These are phyloP conservation scores for Chlorophyllum brunneum DNA, from an alignment of 768 basidiomycete species.

Conservation along the genomic window DNA sequence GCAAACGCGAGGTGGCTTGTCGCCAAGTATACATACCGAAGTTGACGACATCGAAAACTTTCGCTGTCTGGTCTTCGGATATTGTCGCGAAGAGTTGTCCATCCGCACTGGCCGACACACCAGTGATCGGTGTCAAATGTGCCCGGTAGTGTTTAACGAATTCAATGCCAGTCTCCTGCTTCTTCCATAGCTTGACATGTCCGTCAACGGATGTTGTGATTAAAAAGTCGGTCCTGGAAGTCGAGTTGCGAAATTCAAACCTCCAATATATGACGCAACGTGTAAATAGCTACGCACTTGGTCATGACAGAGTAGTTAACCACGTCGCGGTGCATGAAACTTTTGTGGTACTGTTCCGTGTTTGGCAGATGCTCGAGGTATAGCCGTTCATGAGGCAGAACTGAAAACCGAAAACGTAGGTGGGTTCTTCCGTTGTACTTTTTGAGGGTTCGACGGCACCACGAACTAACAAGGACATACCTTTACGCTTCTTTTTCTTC, in stretches of 20 bases:
- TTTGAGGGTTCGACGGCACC: conserved; percentile 25
- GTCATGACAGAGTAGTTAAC: conserved; percentile 89
- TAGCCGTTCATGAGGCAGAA: conserved; percentile 88
- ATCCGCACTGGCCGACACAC: conserved; percentile 85
- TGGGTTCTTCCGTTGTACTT: conserved; percentile 24
- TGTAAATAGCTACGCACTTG: no score
- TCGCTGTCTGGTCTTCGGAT: conserved; percentile 86
- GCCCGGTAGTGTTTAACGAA: conserved; percentile 99
- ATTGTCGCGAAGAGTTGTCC: conserved; percentile 91
- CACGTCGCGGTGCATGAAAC: conserved; percentile 96
- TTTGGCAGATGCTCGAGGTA: conserved; percentile 91
- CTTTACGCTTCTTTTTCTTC: conserved; percentile 81
- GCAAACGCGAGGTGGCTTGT: background rate
- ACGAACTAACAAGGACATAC: conserved; percentile 34
- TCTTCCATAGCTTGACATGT: conserved; percentile 98
- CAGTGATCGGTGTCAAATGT: conserved; percentile 74
- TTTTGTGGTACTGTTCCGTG: conserved; percentile 93
- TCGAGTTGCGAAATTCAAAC: background rate
- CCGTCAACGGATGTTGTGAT: conserved; percentile 95
- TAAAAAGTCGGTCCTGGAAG: conserved; percentile 82
- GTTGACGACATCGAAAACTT: conserved; percentile 97
- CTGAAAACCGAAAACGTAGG: conserved; percentile 36
- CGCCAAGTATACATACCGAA: conserved; percentile 64
- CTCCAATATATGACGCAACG: background rate
- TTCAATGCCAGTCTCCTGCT: conserved; percentile 92